A percentile compares a stretch with the other conserved stretches of the same genome.
These are phyloP conservation scores for Umbelopsis vinacea DNA, from an alignment of 192 early-diverging fungal genomes.

Conservation along the genomic window DNA sequence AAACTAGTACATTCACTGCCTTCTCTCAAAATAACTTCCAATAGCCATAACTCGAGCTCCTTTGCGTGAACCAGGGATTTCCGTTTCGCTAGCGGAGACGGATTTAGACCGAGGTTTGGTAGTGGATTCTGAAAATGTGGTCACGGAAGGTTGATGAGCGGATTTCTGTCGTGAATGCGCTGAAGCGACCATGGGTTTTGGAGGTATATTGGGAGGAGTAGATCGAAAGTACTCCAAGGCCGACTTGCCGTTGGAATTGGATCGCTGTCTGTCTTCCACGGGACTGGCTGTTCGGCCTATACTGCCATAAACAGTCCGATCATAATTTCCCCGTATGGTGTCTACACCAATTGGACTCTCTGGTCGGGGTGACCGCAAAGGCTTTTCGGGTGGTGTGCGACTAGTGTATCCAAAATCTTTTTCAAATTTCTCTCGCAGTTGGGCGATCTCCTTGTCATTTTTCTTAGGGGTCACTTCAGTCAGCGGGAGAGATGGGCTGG, in stretches of 20 bases:
- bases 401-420: slow-evolving; percentile 12
- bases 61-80: not conserved
- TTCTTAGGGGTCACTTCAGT: not conserved
- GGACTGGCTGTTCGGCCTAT: not conserved
- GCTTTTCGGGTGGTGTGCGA: slow-evolving; percentile 6
- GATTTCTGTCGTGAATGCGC: slow-evolving; percentile 25
- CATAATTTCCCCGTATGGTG: slow-evolving; percentile 20
- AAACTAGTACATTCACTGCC: not conserved
- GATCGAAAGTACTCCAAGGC: slow-evolving; percentile 22
- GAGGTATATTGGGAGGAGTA: not conserved
- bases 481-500: not conserved
- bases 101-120: slow-evolving; percentile 37
- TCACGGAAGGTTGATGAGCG: not conserved
- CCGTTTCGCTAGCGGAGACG: slow-evolving; percentile 22
- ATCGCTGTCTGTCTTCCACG: not conserved
- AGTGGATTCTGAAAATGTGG: not conserved
- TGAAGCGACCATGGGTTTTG: not conserved
- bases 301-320: not conserved
- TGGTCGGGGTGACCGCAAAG: not conserved
- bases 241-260: not conserved
- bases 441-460: not conserved
- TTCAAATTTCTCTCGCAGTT: slow-evolving; percentile 13
- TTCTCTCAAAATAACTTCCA: slow-evolving; percentile 33
- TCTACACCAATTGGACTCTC: not conserved
- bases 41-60: slow-evolving; percentile 25